These are phyloP conservation scores for Pichia kluyveri DNA, from an alignment of 805 yeast species.

Conservation along the genomic window DNA sequence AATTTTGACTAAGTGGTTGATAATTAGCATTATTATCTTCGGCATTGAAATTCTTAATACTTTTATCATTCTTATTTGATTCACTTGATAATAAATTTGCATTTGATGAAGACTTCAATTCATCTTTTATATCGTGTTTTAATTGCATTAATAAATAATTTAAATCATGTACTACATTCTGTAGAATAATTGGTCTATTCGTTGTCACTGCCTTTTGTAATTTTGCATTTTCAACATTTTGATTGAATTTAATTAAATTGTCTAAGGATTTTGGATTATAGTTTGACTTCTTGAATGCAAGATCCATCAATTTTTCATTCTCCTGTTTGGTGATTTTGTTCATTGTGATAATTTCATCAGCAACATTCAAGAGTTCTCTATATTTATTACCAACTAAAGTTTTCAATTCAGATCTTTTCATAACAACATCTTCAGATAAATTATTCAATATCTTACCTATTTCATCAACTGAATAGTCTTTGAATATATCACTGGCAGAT, in stretches of 20 bases:
- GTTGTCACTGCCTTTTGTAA: constrained; percentile 7
- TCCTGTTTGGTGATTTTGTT: constrained; percentile 19
- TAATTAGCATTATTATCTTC: constrained; percentile 1
- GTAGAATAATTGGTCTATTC: constrained; percentile 15
- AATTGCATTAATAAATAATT: constrained; percentile 14
- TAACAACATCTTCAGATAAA: constrained; percentile 15
- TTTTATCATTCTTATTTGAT: neutral
- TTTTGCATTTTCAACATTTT: constrained; percentile 1
- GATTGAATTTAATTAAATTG: constrained; percentile 17
- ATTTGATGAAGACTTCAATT: neutral
- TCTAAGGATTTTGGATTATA: constrained; percentile 16
- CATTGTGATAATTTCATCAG: constrained; percentile 29
- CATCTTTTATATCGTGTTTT: neutral
- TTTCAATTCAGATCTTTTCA: constrained; percentile 20
- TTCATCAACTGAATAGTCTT: constrained; percentile 22
- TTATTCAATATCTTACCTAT: constrained; percentile 17
- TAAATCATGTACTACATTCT: constrained; percentile 21
- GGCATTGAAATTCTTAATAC: neutral
- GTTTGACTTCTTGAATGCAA: constrained; percentile 23
- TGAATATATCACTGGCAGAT: constrained; percentile 20
- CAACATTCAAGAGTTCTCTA: constrained; percentile 27
- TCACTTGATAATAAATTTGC: neutral
- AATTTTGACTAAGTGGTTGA: constrained; percentile 8
- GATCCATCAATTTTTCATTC: constrained; percentile 19
- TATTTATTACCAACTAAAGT: constrained; percentile 27